These are phyloP conservation scores for Cytospora chrysosperma DNA, from an alignment of 2,329 filamentous ascomycete genomes.

Conservation along the genomic window DNA sequence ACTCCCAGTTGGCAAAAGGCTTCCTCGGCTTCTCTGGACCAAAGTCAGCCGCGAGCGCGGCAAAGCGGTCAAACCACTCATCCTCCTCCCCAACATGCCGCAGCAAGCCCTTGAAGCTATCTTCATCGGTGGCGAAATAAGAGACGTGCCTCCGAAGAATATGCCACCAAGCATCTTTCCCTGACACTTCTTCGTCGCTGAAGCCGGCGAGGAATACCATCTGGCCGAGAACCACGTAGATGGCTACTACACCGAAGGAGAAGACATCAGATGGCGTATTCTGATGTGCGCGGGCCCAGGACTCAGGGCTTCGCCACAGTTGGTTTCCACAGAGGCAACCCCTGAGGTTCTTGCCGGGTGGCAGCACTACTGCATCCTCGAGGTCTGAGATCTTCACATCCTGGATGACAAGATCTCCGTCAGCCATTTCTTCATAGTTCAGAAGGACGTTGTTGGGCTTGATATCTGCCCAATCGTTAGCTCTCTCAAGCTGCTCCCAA, in stretches of 20 bases:
- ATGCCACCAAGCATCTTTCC: slow-evolving; percentile 29
- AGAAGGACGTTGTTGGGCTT: slow-evolving; percentile 39
- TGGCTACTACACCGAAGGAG: slow-evolving; percentile 36
- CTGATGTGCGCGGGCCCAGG: slow-evolving; percentile 33
- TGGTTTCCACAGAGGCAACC: slow-evolving; percentile 32
- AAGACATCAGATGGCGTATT: slow-evolving; percentile 36
- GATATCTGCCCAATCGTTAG: slow-evolving; percentile 31
- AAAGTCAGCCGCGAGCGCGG: slow-evolving; percentile 16
- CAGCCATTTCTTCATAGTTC: slow-evolving; percentile 30
- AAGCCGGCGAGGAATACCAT: slow-evolving; percentile 31
- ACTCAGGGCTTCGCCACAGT: slow-evolving; percentile 37
- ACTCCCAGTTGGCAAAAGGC: slow-evolving; percentile 11
- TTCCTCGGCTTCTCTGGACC: slow-evolving; percentile 16
- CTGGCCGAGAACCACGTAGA: slow-evolving; percentile 33
- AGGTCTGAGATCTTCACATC: slow-evolving; percentile 34
- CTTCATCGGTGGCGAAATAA: slow-evolving; percentile 19
- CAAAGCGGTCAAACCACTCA: slow-evolving; percentile 5
- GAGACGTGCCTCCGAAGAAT: slow-evolving; percentile 26
- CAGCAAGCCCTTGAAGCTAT: slow-evolving; percentile 17
- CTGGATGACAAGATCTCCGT: slow-evolving; percentile 26
- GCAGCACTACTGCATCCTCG: slow-evolving; percentile 32
- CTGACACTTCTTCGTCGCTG: slow-evolving; percentile 27
- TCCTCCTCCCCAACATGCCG: slow-evolving; percentile 21
- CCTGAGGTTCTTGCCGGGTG: slow-evolving; percentile 29
- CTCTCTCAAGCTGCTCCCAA: neutral